Percentiles rank a stretch among this genome's conserved stretches.
phyloP scores from a whole-genome alignment of 306 rosid species.

The Clitoria ternatea region DNA sequence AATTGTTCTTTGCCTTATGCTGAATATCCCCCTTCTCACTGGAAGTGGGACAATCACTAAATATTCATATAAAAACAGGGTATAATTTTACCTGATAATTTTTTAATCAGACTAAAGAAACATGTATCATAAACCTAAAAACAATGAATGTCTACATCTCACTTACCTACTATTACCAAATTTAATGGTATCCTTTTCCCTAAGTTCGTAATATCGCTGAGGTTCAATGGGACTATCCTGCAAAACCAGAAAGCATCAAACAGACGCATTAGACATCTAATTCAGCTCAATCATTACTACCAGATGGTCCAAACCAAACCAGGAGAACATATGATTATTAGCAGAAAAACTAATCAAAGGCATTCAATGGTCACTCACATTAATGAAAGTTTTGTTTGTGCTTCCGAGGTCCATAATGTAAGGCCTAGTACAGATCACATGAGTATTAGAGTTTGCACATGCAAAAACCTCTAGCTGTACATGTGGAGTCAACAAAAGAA shows the following conservation, averaged over 20 bases:
- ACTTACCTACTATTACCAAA: conserved; percentile 95
- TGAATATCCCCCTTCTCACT: too few species aligned
- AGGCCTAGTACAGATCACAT: conserved; percentile 51
- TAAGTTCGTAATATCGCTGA: conserved; percentile 88
- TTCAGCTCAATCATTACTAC: background rate
- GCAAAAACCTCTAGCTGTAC: conserved; percentile 1
- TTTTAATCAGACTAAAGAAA: conserved; percentile 6
- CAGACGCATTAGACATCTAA: conserved; percentile 5
- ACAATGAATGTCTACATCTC: conserved; percentile 12
- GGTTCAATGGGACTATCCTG: conserved; percentile 93
- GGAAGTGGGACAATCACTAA: background rate
- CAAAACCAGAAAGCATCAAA: conserved; percentile 27
- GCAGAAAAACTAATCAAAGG: background rate
- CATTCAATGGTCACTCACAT: conserved; percentile 52
- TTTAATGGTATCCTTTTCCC: conserved; percentile 81
- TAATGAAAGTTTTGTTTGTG: conserved; percentile 92
- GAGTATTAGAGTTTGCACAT: conserved; percentile 22
- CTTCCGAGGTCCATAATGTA: conserved; percentile 99
- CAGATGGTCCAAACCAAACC: too few species aligned
- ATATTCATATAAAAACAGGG: background rate
- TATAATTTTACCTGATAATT: background rate
- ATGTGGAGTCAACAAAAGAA: background rate
- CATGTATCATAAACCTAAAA: conserved; percentile 7
- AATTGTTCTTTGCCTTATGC: too few species aligned
- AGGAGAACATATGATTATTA: conserved; percentile 13